These are phyloP conservation scores for Rosa lucieae DNA, from an alignment of 306 rosid species.

Conservation along the genomic window DNA sequence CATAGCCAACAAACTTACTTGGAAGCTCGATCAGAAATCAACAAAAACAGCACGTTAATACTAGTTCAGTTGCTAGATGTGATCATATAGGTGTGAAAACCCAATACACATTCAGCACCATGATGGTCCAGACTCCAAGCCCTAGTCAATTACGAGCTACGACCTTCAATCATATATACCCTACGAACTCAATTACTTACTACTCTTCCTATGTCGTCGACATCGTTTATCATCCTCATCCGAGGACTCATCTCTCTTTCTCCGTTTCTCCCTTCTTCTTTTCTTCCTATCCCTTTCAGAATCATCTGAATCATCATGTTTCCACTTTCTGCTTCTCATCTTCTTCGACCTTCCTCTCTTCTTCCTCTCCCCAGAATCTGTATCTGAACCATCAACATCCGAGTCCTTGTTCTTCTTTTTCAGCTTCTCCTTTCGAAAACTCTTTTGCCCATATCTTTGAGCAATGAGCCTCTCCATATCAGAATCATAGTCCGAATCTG, in stretches of 20 bases:
- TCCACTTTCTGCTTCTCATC: slow-evolving; percentile 62
- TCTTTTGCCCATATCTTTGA: slow-evolving; percentile 57
- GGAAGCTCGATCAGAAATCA: too few relatives aligned
- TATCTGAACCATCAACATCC: slow-evolving; percentile 47
- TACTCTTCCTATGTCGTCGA: too few relatives aligned
- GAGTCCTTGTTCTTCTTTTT: slow-evolving; percentile 44
- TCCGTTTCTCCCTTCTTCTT: slow-evolving; percentile 62
- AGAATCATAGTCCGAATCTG: slow-evolving; percentile 67
- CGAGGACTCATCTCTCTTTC: slow-evolving; percentile 29
- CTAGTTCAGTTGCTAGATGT: too few relatives aligned
- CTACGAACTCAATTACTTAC: too few relatives aligned
- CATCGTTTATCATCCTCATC: too few relatives aligned
- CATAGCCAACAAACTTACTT: too few relatives aligned
- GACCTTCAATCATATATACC: too few relatives aligned
- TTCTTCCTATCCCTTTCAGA: slow-evolving; percentile 51
- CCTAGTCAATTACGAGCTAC: too few relatives aligned
- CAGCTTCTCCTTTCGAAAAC: slow-evolving; percentile 37
- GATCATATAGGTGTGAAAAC: too few relatives aligned
- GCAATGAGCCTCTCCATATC: slow-evolving; percentile 80
- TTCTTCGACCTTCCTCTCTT: slow-evolving; percentile 87
- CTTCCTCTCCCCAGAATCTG: slow-evolving; percentile 50
- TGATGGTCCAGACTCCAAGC: too few relatives aligned
- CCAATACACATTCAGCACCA: too few relatives aligned
- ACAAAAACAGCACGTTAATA: too few relatives aligned
- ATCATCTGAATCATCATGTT: slow-evolving; percentile 56